Conservation (phyloP, 2,329 filamentous ascomycete genomes). For the Fusarium sp. region DNA sequence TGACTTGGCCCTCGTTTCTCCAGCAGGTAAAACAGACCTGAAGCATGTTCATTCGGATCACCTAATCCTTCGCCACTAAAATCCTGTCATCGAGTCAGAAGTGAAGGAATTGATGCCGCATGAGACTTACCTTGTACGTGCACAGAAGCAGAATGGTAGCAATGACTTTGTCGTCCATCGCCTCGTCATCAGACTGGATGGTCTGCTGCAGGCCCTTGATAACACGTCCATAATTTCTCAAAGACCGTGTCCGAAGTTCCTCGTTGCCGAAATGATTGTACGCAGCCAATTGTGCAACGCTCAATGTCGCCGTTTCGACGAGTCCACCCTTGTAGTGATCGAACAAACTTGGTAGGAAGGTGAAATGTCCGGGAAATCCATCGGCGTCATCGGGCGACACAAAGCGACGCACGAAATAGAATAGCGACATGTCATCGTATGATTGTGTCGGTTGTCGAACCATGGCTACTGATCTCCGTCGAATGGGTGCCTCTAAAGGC, state of each 20-base stretch:
- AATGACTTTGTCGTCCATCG: slow-evolving; percentile 45
- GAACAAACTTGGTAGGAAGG: slow-evolving; percentile 45
- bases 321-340: slow-evolving; percentile 40
- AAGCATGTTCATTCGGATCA: slow-evolving; percentile 45
- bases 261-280: slow-evolving; percentile 47
- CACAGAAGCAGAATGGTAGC: slow-evolving; percentile 46
- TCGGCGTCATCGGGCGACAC: slow-evolving; percentile 44
- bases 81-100: slow-evolving; percentile 35
- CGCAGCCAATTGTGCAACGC: slow-evolving; percentile 48
- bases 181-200: slow-evolving; percentile 39
- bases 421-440: slow-evolving; percentile 45
- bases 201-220: slow-evolving; percentile 43
- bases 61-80: slow-evolving; percentile 46
- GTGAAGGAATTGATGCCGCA: too few relatives aligned
- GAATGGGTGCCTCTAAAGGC: neutral
- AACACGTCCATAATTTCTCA: slow-evolving; percentile 43
- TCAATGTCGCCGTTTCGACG: slow-evolving; percentile 45
- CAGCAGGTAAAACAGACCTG: slow-evolving; percentile 47
- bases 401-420: slow-evolving; percentile 48
- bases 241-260: slow-evolving; percentile 41
- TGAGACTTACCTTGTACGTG: slow-evolving; percentile 38
- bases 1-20: slow-evolving; percentile 46
- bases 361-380: slow-evolving; percentile 47
- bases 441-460: slow-evolving; percentile 18
- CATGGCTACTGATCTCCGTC: slow-evolving; percentile 2